Evolutionary conservation across 2,329 filamentous ascomycete genomes (phyloP), one percentile per base, ranked within the genome.

Genomic region (Thermothelomyces thermophilus): DNA sequence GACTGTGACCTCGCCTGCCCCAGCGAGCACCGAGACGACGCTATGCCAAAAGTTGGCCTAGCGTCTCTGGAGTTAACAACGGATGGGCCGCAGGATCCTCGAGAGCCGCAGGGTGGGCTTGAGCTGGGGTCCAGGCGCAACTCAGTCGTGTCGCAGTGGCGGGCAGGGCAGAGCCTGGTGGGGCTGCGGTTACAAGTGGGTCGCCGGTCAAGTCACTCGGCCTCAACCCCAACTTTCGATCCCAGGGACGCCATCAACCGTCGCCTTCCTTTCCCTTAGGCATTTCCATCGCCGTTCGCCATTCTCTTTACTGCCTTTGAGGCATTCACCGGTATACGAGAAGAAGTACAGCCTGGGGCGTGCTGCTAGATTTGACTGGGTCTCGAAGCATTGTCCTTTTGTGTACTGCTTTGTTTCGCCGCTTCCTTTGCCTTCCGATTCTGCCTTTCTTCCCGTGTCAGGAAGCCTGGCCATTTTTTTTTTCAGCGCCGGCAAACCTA

Each of bases 391-490:
- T 41, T 14, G 19, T 24, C 31, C 16, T 31, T 31, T 28, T 44
- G 5, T 26, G 26, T 26, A 22, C 36, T 50, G 50, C 33, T 16
- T 24, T 48, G 17, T 28, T 42, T 37, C 37, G 41, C 36, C 41
- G 22, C 36, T 45, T 30, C 17, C 31, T 39, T n/a, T n/a, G n/a
- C 9, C 10, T 11, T 17, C 34, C 37, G 5, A 17, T 16, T 16
- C 17, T 11, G 9, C 26, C 4, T 22, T 33, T 22, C 8, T 13
- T 36, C n/a, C 13, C n/a, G 16, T 33, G 31, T 41, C 47, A 33
- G 33, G 41, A 61, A 59, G 55, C 36, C 58, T 58, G 60, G 57
- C 59, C 60, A 46, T 62, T 62, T 55, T 61, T 55, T 61, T 59
- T 52, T 57, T 60, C 45, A 62, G 60, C 24, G 59, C 56, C 59